Evolutionary conservation across 1,139 yeast species (phyloP).

Genomic region (Insectozyma bohioensis): DNA sequence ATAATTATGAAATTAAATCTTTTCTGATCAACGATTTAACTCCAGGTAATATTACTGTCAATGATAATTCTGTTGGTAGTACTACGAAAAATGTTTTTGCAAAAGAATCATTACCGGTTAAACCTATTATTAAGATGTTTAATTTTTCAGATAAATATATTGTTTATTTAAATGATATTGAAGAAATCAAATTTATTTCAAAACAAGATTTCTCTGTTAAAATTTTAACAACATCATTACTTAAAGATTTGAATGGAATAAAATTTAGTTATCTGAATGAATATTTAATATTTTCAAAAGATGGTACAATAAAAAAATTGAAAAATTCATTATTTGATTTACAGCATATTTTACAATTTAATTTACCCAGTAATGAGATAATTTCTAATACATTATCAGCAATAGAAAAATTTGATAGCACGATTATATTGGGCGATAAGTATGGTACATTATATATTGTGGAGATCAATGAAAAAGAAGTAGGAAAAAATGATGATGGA

Average conservation of each 20-base stretch:
- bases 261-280: conserved; percentile 29
- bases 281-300: conserved; percentile 39
- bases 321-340: conserved; percentile 17
- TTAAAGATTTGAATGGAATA: conserved; percentile 37
- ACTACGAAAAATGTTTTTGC: too few relatives aligned
- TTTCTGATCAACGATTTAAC: conserved; percentile 16
- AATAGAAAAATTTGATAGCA: conserved; percentile 21
- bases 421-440: conserved; percentile 46
- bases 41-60: conserved; percentile 6
- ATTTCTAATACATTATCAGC: conserved; percentile 29
- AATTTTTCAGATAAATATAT: conserved; percentile 20
- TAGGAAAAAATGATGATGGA: conserved; percentile 7
- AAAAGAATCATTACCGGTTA: conserved; percentile 1
- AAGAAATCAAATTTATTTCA: conserved; percentile 28
- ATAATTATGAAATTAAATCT: conserved; percentile 12
- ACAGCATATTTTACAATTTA: conserved; percentile 16
- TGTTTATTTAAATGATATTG: conserved; percentile 30
- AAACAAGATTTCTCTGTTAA: conserved; percentile 9
- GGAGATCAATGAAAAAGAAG: conserved; percentile 5
- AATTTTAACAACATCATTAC: conserved; percentile 32
- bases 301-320: conserved; percentile 33
- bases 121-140: conserved; percentile 14
- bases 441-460: conserved; percentile 40
- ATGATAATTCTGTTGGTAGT: too few relatives aligned
- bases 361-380: conserved; percentile 26